Evolutionary conservation across 2,329 filamentous ascomycete genomes (phyloP), one percentile per base, ranked within the genome.

Genomic region (Pyricularia pennisetigena): DNA sequence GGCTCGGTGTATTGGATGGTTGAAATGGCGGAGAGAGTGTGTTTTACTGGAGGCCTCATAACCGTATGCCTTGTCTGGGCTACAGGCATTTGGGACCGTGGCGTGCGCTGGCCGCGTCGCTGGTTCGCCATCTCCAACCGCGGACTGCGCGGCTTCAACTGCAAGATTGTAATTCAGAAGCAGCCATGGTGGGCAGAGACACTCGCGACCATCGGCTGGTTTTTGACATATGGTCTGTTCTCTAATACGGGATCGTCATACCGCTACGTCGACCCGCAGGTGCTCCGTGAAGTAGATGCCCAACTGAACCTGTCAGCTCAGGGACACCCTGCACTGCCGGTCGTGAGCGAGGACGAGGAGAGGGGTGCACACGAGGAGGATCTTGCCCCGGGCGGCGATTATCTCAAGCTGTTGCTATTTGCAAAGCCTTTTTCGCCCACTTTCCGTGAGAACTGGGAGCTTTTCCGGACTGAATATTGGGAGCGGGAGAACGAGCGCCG

Each of bases 1-100:
- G 94, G 95, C 35, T 94, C 90, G 16, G 93, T 97, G 67, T 99
- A 99, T 83, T 98, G 94, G 94, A 89, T 96, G 30, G 87, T 98
- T 3, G 94, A 98, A 75, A 92, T 91, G 76, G 86, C 87, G 8
- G 92, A 98, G 80, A 96, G 95, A 78, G 87, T 99, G 67, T 94
- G 92, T 74, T 90, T 97, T 75, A 91, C 97, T 79, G 93, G 93
- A 28, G 95, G 95, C 64, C 85, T 97, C 69, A 90, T 97, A 69
- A 97, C 94, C 0, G 90, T 88, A 49, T 84, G 93, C 62, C 83
- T 99, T 49, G 90, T 98, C 72, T 97, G 94, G 92, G 94, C 89
- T 20, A 97, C 94, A 0, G 95, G 95, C 30, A 94, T 97, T 78
- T 99, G 94, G 91, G 94, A 98, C 75, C 88, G 94, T 68, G 95